Conservation (phyloP, 352 stramenopile species). For the Pythium sukuiense region DNA sequence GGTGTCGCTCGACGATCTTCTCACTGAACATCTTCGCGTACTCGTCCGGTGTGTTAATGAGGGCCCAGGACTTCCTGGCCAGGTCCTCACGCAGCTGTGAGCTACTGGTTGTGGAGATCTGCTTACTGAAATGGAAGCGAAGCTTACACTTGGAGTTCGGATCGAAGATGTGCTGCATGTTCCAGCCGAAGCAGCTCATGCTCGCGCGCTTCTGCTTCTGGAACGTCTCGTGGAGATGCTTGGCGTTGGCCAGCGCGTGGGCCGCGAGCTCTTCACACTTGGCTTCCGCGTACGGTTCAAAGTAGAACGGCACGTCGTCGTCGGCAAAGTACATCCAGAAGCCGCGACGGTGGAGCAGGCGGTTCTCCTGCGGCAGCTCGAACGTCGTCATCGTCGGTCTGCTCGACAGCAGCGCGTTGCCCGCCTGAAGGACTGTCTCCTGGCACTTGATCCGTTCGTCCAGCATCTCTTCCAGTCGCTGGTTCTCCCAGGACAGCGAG, state of each 20-base stretch:
- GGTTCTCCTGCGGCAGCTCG: too few species aligned
- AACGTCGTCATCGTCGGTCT: too few species aligned
- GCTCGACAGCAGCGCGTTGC: too few species aligned
- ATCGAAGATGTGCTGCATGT: constrained; percentile 24
- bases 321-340: constrained; percentile 41
- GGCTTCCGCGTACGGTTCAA: constrained; percentile 32
- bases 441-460: too few species aligned
- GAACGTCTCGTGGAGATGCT: constrained; percentile 12
- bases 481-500: too few species aligned
- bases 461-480: too few species aligned
- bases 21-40: constrained; percentile 43
- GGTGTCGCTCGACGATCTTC: constrained; percentile 32
- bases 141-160: constrained; percentile 16
- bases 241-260: constrained; percentile 29
- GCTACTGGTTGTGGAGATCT: constrained; percentile 25
- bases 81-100: constrained; percentile 25
- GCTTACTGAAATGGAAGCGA: constrained; percentile 46
- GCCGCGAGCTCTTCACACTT: constrained; percentile 30
- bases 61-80: constrained; percentile 32
- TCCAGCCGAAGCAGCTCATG: constrained; percentile 42
- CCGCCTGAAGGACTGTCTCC: too few species aligned
- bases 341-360: constrained; percentile 16
- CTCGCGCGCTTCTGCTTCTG: too few species aligned
- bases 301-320: constrained; percentile 48
- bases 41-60: constrained; percentile 38